Conservation (phyloP, 2,329 filamentous ascomycete species). For the Pseudogymnoascus sp. region DNA sequence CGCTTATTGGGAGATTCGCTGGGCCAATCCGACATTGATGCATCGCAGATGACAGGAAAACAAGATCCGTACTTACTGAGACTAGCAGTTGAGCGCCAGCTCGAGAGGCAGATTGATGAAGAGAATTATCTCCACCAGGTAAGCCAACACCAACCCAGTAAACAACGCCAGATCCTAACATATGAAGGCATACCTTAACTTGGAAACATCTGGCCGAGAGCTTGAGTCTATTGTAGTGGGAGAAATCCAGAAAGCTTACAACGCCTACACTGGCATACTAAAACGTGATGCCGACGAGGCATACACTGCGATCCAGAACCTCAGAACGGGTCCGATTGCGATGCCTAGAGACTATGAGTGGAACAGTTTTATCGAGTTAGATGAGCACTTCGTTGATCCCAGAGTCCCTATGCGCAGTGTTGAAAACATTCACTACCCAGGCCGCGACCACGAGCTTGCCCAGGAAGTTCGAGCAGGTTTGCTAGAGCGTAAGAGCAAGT, state of each 20-base stretch:
- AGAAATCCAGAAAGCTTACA: constrained; percentile 97
- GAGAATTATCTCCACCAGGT: constrained; percentile 87
- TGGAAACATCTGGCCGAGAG: constrained; percentile 89
- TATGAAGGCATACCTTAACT: constrained; percentile 75
- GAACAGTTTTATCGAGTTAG: constrained; percentile 67
- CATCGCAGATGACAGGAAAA: constrained; percentile 67
- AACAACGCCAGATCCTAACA: constrained; percentile 13
- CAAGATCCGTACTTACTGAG: constrained; percentile 86
- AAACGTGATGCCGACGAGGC: constrained; percentile 83
- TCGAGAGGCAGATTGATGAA: constrained; percentile 89
- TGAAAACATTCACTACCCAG: constrained; percentile 83
- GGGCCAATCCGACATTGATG: constrained; percentile 69
- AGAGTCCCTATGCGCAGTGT: constrained; percentile 66
- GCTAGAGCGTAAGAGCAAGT: constrained; percentile 96
- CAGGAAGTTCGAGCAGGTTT: constrained; percentile 83
- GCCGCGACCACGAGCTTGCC: constrained; percentile 70
- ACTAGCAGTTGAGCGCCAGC: constrained; percentile 75
- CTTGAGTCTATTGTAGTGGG: constrained; percentile 93
- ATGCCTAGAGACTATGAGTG: constrained; percentile 94
- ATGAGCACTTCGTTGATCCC: constrained; percentile 82
- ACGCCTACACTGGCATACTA: constrained; percentile 81
- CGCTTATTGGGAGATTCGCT: constrained; percentile 73
- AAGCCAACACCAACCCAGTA: not conserved
- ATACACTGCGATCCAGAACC: constrained; percentile 67
- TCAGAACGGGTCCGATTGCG: constrained; percentile 76